Conservation (phyloP, 192 early-diverging fungal genomes). For the Coemansia sp. region DNA sequence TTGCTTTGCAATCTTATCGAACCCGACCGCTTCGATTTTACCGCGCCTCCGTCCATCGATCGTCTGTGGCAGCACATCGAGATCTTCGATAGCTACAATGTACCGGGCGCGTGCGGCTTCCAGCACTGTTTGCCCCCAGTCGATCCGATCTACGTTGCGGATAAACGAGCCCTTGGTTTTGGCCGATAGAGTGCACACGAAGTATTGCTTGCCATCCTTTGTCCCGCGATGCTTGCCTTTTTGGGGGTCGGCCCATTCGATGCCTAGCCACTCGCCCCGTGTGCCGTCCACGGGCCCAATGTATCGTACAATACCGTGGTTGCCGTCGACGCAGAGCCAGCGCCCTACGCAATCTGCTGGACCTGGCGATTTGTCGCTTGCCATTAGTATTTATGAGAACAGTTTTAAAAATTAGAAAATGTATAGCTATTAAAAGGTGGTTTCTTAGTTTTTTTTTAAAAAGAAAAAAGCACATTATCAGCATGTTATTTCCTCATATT, state of each 20-base stretch:
- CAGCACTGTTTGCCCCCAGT: slow-evolving; percentile 33
- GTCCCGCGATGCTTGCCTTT: slow-evolving; percentile 54
- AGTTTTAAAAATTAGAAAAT: no score
- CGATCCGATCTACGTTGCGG: slow-evolving; percentile 25
- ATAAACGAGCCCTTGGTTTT: slow-evolving; percentile 31
- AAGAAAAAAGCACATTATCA: no score
- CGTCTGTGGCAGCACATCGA: background rate
- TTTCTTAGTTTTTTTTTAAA: no score
- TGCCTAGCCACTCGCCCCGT: slow-evolving; percentile 43
- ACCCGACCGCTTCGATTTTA: slow-evolving; percentile 31
- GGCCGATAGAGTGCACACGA: slow-evolving; percentile 12
- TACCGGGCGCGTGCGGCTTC: slow-evolving; percentile 23
- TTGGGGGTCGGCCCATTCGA: slow-evolving; percentile 42
- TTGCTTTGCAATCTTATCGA: slow-evolving; percentile 22
- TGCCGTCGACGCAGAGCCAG: slow-evolving; percentile 38
- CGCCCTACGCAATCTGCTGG: slow-evolving; percentile 13
- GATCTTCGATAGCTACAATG: background rate
- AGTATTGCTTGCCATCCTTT: slow-evolving; percentile 32
- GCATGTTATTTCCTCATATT: no score
- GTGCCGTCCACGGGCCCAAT: slow-evolving; percentile 37
- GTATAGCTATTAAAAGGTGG: no score
- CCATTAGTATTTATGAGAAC: no score
- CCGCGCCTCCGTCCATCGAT: slow-evolving; percentile 38
- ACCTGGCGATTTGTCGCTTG: background rate
- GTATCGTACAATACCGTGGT: slow-evolving; percentile 48